phyloP scores from a whole-genome alignment of 352 stramenopile species.

The Globisporangium echinulatum region DNA sequence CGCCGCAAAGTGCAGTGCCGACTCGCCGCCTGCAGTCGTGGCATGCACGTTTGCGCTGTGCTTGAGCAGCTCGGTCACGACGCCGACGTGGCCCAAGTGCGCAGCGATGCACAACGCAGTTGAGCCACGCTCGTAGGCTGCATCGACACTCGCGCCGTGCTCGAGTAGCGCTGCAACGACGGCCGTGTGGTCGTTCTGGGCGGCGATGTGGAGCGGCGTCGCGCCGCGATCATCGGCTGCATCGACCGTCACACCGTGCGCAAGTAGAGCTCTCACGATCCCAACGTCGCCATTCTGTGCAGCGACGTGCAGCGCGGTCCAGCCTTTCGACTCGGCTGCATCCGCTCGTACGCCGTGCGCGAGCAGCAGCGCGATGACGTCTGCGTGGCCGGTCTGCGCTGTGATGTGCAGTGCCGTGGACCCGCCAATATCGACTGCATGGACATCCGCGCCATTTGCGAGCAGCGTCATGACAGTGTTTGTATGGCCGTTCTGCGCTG shows the following conservation, averaged over 20 bases:
- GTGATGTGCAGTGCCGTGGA: background rate
- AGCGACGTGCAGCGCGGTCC: background rate
- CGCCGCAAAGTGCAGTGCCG: too few species aligned
- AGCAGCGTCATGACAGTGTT: background rate
- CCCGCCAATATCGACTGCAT: background rate
- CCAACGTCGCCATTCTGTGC: background rate
- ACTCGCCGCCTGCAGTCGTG: too few species aligned
- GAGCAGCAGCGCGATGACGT: background rate
- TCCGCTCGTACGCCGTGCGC: background rate
- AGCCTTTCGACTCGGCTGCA: background rate
- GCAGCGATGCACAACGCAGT: too few species aligned
- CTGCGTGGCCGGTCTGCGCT: background rate
- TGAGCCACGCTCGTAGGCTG: too few species aligned
- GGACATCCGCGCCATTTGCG: background rate
- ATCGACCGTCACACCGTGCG: background rate
- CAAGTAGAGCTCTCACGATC: background rate
- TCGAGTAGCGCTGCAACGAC: background rate
- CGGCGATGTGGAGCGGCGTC: background rate
- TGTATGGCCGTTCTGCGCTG: background rate
- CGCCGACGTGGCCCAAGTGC: too few species aligned
- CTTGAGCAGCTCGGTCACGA: too few species aligned
- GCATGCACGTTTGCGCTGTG: too few species aligned
- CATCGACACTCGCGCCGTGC: too few species aligned
- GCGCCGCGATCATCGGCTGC: background rate
- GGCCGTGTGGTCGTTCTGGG: background rate